These are phyloP conservation scores for Phyllosticta capitalensis DNA, from an alignment of 2,329 filamentous ascomycete species.

Conservation along the genomic window DNA sequence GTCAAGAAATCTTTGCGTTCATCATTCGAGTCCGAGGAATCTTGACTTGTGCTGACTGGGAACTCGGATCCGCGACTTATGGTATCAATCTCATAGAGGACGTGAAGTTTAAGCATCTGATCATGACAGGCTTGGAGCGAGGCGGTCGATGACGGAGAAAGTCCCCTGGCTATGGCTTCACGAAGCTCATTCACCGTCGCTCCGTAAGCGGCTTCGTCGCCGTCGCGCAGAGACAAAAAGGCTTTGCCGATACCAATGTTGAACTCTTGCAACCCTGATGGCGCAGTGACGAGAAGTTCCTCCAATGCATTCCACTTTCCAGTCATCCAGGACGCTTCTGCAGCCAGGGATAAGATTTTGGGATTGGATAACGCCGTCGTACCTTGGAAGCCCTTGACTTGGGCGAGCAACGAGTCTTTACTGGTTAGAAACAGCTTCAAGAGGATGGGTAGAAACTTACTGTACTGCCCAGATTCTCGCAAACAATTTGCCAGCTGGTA, in stretches of 20 bases:
- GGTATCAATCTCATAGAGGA: slow-evolving; percentile 76
- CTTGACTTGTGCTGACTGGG: slow-evolving; percentile 9
- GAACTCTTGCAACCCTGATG: slow-evolving; percentile 55
- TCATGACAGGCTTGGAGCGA: slow-evolving; percentile 81
- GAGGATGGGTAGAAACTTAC: slow-evolving; percentile 38
- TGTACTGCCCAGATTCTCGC: slow-evolving; percentile 91
- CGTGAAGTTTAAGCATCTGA: slow-evolving; percentile 75
- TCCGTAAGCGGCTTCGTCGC: slow-evolving; percentile 44
- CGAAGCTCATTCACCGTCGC: slow-evolving; percentile 55
- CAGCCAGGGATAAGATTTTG: slow-evolving; percentile 66
- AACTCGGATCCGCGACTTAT: slow-evolving; percentile 43
- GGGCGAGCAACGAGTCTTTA: slow-evolving; percentile 72
- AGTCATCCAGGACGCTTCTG: slow-evolving; percentile 88
- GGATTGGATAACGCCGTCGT: slow-evolving; percentile 19
- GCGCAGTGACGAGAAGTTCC: slow-evolving; percentile 45
- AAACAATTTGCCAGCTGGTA: slow-evolving; percentile 78
- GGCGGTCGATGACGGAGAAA: slow-evolving; percentile 67
- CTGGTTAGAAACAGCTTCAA: slow-evolving; percentile 13
- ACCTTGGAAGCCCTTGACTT: slow-evolving; percentile 64
- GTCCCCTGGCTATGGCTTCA: slow-evolving; percentile 58
- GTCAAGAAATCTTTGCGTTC: slow-evolving; percentile 34
- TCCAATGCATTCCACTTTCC: slow-evolving; percentile 69
- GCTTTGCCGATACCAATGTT: slow-evolving; percentile 69
- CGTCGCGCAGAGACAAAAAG: slow-evolving; percentile 50
- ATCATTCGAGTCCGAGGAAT: slow-evolving; percentile 14